Evolutionary conservation across 495 filamentous ascomycete genomes (phyloP), one percentile per base, ranked within the genome.

Genomic region (Beverwykella pulmonaria): DNA sequence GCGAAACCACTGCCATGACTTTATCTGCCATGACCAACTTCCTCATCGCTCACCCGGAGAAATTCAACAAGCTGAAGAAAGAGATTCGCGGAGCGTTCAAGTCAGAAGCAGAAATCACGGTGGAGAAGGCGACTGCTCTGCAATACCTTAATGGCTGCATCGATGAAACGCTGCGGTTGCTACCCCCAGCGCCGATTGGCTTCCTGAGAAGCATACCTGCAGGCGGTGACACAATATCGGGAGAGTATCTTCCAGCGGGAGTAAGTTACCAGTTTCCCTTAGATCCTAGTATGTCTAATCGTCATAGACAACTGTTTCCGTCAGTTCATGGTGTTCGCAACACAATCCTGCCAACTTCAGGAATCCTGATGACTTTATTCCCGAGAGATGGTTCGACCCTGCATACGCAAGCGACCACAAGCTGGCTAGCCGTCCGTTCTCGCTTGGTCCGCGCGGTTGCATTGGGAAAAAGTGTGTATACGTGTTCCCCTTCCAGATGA

Each of bases 401-500:
- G 59, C 25, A 12, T 71, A 65, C 22, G 49, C 34, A 1, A 59
- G 30, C n/a, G 69, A 71, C 48, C 20, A 65, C 15, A 71, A 65
- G 53, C 49, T 61, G 8, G 66, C 66, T 1, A 61, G 53, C n/a
- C 59, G 60, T 0, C 69, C 65, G 6, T 71, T 71, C 53, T 69
- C 69, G 2, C 20, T 71, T 2, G 69, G 69, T 27, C 69, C 65
- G n/a, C 59, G 65, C 1, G 61, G 61, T 5, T 71, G 69, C 46
- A 69, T 71, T 61, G 69, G 69, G 9, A 71, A 69, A 44, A 55
- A 68, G 68, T 71, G 30, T 68, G 63, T 62, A 22, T 2, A 5
- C 7, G 1, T n/a, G 25, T 53, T 52, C 23, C 44, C 19, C 9
- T 26, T 53, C 2, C 12, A 14, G 41, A 20, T 9, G 39, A 44